Percentiles rank a stretch among this genome's conserved stretches.
Conservation (phyloP, 2,329 filamentous ascomycete genomes). For the Metarhizium brunneum region DNA sequence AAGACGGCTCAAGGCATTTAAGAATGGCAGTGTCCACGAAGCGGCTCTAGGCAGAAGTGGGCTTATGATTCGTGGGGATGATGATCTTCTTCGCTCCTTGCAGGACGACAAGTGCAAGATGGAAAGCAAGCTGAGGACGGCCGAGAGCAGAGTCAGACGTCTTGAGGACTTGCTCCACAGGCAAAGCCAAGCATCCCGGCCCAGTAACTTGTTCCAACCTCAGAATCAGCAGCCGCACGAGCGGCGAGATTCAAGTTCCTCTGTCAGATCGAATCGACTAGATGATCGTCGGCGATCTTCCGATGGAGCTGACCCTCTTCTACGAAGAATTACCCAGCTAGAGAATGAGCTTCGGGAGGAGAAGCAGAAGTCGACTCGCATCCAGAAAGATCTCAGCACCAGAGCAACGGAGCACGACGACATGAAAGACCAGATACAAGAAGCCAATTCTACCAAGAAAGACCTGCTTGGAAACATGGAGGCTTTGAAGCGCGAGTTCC, state of each 20-base stretch:
- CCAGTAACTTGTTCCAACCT: conserved; percentile 46
- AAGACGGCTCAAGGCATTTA: conserved; percentile 85
- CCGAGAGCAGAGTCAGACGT: conserved; percentile 80
- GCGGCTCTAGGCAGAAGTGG: conserved; percentile 80
- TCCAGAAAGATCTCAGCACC: conserved; percentile 61
- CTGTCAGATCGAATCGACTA: conserved; percentile 32
- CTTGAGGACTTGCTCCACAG: conserved; percentile 88
- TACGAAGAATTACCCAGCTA: conserved; percentile 48
- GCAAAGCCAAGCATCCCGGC: conserved; percentile 54
- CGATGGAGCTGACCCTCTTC: conserved; percentile 35
- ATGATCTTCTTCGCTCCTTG: conserved; percentile 68
- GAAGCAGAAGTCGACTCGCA: conserved; percentile 53
- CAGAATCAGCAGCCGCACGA: conserved; percentile 36
- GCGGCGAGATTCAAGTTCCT: conserved; percentile 39
- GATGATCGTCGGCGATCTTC: conserved; percentile 38
- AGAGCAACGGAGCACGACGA: conserved; percentile 48
- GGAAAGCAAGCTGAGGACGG: conserved; percentile 68
- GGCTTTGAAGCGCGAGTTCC: conserved; percentile 79
- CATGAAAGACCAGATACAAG: conserved; percentile 63
- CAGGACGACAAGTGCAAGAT: conserved; percentile 73
- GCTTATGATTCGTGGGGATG: conserved; percentile 75
- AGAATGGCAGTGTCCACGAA: conserved; percentile 91
- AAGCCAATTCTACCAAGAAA: conserved; percentile 84
- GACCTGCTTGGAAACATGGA: conserved; percentile 94
- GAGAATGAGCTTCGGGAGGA: conserved; percentile 72